These are phyloP conservation scores for Gnetum montanum DNA, from an alignment of 75 land plant genomes.

Conservation along the genomic window DNA sequence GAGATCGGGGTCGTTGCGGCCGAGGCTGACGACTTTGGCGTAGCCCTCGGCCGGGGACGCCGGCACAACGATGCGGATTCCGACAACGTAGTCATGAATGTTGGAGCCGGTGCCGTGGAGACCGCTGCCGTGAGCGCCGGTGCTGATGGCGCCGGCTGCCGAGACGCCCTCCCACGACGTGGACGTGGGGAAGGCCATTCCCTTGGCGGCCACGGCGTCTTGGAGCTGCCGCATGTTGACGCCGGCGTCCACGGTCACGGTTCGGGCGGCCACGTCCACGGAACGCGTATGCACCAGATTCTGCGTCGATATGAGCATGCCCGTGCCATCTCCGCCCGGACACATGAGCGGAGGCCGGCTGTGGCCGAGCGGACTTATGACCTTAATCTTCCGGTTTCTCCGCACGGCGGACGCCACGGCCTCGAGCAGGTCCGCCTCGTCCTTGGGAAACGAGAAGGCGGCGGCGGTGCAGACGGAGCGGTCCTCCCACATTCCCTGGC, in stretches of 20 bases:
- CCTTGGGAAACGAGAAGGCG: conserved; percentile 18
- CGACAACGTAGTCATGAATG: conserved; percentile 34
- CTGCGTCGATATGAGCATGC: conserved; percentile 23
- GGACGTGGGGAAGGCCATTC: conserved; percentile 26
- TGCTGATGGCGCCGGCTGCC: conserved; percentile 34
- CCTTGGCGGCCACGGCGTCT: conserved; percentile 17
- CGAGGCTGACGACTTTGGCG: conserved; percentile 32
- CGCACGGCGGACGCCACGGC: conserved; percentile 19
- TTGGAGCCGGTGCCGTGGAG: conserved; percentile 29
- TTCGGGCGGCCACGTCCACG: conserved; percentile 4
- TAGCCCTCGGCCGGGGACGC: conserved; percentile 33
- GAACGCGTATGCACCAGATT: conserved; percentile 4
- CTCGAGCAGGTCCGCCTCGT: conserved; percentile 21
- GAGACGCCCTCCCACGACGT: conserved; percentile 44
- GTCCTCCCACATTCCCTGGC: conserved; percentile 11
- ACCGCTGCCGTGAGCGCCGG: conserved; percentile 52
- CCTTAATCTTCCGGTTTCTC: conserved; percentile 29
- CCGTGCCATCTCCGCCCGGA: conserved; percentile 19
- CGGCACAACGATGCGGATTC: conserved; percentile 22
- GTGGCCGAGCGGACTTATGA: conserved; percentile 14
- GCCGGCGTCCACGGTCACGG: conserved; percentile 21
- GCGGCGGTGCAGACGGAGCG: conserved; percentile 29
- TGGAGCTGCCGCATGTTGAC: conserved; percentile 11
- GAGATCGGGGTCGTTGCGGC: conserved; percentile 17
- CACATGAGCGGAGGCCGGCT: conserved; percentile 41